Evolutionary conservation across 306 rosid species (phyloP), one percentile per base, ranked within the genome.

Genomic region (Vigna mungo): DNA sequence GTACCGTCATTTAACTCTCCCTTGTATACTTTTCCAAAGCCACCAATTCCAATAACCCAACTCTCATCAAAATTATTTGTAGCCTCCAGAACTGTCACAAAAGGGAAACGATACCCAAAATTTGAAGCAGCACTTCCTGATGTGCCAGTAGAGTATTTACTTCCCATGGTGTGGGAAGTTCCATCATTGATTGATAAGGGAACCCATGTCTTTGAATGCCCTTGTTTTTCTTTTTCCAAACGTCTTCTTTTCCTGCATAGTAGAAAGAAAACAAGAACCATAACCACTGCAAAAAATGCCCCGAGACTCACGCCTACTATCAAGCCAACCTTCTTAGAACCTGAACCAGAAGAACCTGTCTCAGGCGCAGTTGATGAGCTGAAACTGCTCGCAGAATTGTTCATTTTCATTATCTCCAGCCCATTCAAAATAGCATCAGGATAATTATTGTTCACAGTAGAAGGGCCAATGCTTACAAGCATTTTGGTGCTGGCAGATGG

Each of bases 341-440:
- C 78, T 3, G 93, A 86, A 78, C 61, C 61, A 53, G 86, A 64
- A 77, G 32, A 27, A 67, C 74, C 27, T 1, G 41, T 15, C 60
- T 16, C 2, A 72, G 77, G 46, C 59, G 77, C 49, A 37, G 70
- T 66, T 41, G 79, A 80, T 59, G 65, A 87, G 71, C 92, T 78
- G 56, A 92, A 95, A 80, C 94, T 88, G 61, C 93, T 89, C 72
- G n/a, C 69, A 56, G 98, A 83, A 65, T 90, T 89, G 88, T 84
- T 92, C 87, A 94, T 83, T 87, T 94, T 94, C 96, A 94, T 84
- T 68, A 94, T 87, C 89, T 94, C 98, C 65, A 94, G 86, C 46
- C 98, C 98, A 88, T 94, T 94, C 59, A 94, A 80, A 76, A 94
- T 94, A 59, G 93, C 98, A 76, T 89, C 88, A 27, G 98, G 97